Conservation (phyloP, 164 flowering plant species). For the Berberis vulgaris region DNA sequence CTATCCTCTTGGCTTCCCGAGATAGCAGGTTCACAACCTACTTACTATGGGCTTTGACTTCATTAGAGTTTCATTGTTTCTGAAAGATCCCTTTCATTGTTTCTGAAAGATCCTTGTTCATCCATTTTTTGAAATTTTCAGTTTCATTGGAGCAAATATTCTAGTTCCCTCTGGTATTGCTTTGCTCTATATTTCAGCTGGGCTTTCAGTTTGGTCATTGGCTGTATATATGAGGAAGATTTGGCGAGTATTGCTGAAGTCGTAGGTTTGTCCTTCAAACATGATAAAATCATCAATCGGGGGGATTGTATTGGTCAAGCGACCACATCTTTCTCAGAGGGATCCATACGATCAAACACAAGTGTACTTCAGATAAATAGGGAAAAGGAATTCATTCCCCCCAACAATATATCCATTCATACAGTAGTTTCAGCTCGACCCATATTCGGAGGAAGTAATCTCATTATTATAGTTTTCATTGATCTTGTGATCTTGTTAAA, state of each 20-base stretch:
- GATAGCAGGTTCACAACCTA: slow-evolving; percentile 53
- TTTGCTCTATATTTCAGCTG: slow-evolving; percentile 81
- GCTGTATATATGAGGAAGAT: slow-evolving; percentile 83
- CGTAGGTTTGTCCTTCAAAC: slow-evolving; percentile 10
- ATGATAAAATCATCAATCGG: neutral
- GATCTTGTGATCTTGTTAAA: neutral
- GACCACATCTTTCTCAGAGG: neutral
- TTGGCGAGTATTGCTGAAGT: slow-evolving; percentile 66
- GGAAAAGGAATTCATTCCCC: too few relatives aligned
- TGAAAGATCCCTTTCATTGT: neutral
- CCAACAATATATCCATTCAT: too few relatives aligned
- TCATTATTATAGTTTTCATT: neutral
- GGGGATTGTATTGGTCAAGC: neutral
- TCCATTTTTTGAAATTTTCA: slow-evolving; percentile 19
- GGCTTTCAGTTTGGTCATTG: slow-evolving; percentile 92
- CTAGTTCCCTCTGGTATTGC: slow-evolving; percentile 58
- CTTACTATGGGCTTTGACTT: neutral
- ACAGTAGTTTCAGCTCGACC: too few relatives aligned
- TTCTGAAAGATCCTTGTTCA: neutral
- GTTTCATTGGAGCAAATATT: slow-evolving; percentile 50
- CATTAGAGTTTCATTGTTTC: neutral
- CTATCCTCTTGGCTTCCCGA: slow-evolving; percentile 73
- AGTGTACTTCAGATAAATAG: too few relatives aligned
- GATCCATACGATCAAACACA: too few relatives aligned
- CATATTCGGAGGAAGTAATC: too few relatives aligned